Evolutionary conservation across 2,329 filamentous ascomycete genomes (phyloP).

Genomic region (Magnaporthiopsis poae): DNA sequence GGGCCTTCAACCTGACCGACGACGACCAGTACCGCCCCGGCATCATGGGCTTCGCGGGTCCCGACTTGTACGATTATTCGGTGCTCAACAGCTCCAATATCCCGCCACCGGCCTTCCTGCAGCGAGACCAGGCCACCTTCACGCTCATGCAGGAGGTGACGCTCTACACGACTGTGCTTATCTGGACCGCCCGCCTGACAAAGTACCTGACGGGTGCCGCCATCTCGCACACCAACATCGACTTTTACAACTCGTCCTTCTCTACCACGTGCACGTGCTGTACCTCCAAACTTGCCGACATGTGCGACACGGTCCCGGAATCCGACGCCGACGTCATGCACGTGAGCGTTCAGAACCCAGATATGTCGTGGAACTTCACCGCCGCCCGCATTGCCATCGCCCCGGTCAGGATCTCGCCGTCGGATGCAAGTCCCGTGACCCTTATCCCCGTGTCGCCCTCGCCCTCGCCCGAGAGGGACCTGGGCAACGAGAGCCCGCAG

Average conservation of each 20-base stretch:
- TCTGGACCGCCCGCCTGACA: slow-evolving; percentile 14
- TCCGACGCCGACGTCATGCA: slow-evolving; percentile 2
- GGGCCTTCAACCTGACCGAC: slow-evolving; percentile 11
- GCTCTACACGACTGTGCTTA: slow-evolving; percentile 14
- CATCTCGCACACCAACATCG: slow-evolving; percentile 9
- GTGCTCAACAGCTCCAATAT: background rate
- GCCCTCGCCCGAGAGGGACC: background rate
- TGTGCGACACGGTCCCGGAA: slow-evolving; percentile 12
- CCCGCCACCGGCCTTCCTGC: slow-evolving; percentile 3
- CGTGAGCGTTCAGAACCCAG: slow-evolving; percentile 3
- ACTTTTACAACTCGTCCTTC: slow-evolving; percentile 15
- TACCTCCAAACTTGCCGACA: slow-evolving; percentile 1
- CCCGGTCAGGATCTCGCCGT: slow-evolving; percentile 7
- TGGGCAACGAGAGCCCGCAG: background rate
- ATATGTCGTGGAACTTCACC: slow-evolving; percentile 13
- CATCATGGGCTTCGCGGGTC: slow-evolving; percentile 11
- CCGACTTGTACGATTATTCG: slow-evolving; percentile 12
- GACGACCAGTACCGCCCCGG: slow-evolving; percentile 15
- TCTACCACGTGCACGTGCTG: slow-evolving; percentile 13
- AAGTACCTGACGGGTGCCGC: slow-evolving; percentile 14
- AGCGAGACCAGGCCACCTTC: slow-evolving; percentile 1
- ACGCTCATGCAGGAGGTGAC: slow-evolving; percentile 14
- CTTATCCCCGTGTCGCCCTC: background rate
- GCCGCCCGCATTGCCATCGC: slow-evolving; percentile 11
- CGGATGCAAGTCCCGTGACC: background rate